Conservation (phyloP, 2,329 filamentous ascomycete genomes). For the Trichoderma sp. region DNA sequence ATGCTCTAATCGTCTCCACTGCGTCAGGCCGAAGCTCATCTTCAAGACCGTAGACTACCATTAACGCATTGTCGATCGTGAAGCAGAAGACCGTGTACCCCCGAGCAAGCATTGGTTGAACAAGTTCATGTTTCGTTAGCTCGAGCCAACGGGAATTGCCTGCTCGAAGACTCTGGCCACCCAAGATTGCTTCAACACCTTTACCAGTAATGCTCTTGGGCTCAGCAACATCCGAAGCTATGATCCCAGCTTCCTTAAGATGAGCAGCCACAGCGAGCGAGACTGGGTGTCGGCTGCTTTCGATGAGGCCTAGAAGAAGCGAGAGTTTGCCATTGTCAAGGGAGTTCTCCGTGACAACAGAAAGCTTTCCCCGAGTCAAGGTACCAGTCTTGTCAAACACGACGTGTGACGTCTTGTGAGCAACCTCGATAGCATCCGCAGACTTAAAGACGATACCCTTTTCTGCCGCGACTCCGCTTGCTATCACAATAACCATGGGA, state of each 20-base stretch:
- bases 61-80: constrained; percentile 39
- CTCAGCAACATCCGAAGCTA: constrained; percentile 32
- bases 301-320: constrained; percentile 39
- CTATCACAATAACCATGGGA: constrained; percentile 76
- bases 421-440: constrained; percentile 63
- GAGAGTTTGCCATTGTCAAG: constrained; percentile 20
- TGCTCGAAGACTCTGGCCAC: constrained; percentile 42
- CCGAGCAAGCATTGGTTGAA: constrained; percentile 39
- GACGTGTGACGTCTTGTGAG: constrained; percentile 62
- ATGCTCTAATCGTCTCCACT: constrained; percentile 35
- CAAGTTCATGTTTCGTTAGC: constrained; percentile 35
- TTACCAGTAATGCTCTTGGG: constrained; percentile 46
- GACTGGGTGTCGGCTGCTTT: constrained; percentile 54
- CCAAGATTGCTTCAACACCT: constrained; percentile 45
- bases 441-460: constrained; percentile 70
- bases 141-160: constrained; percentile 55
- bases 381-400: constrained; percentile 84
- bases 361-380: constrained; percentile 61
- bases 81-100: constrained; percentile 53
- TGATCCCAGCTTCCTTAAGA: constrained; percentile 36
- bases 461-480: constrained; percentile 65
- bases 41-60: constrained; percentile 49
- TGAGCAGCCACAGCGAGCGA: constrained; percentile 49
- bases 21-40: constrained; percentile 51
- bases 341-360: constrained; percentile 37